Conservation (phyloP, 2,329 filamentous ascomycete genomes). For the Epichloe gansuensis region DNA sequence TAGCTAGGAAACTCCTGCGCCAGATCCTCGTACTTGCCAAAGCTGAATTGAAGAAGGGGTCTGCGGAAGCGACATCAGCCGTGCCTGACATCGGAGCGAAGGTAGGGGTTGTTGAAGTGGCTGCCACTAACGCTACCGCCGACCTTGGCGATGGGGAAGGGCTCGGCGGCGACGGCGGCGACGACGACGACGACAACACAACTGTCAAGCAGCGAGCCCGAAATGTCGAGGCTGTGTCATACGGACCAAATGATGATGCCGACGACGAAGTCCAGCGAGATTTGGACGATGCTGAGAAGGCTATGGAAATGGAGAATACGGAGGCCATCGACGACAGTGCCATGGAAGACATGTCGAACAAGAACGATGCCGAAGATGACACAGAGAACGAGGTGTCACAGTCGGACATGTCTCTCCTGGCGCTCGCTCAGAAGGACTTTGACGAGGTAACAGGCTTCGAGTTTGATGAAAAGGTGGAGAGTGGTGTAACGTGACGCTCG, state of each 20-base stretch:
- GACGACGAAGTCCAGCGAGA: constrained; percentile 62
- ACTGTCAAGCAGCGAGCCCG: constrained; percentile 64
- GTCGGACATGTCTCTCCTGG: constrained; percentile 41
- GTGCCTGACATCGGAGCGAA: constrained; percentile 60
- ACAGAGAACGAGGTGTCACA: constrained; percentile 24
- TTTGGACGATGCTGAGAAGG: constrained; percentile 44
- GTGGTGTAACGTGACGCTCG: constrained; percentile 71
- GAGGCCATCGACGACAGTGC: constrained; percentile 42
- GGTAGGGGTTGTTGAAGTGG: constrained; percentile 40
- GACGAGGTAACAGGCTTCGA: constrained; percentile 62
- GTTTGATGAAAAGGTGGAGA: constrained; percentile 64
- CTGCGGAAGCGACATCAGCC: constrained; percentile 51
- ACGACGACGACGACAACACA: constrained; percentile 67
- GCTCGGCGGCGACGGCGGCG: constrained; percentile 57
- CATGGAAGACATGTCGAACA: constrained; percentile 19
- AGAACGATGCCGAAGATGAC: constrained; percentile 24
- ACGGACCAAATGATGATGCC: constrained; percentile 85
- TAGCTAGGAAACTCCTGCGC: constrained; percentile 72
- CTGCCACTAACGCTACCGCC: constrained; percentile 21
- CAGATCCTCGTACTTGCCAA: constrained; percentile 58
- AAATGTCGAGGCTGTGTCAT: constrained; percentile 70
- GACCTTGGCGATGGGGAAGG: constrained; percentile 22
- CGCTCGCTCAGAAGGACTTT: constrained; percentile 51
- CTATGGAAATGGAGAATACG: constrained; percentile 34
- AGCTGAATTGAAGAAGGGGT: constrained; percentile 75